Conservation (phyloP, 169 alveolate species). For the Amoebophrya sp. region DNA sequence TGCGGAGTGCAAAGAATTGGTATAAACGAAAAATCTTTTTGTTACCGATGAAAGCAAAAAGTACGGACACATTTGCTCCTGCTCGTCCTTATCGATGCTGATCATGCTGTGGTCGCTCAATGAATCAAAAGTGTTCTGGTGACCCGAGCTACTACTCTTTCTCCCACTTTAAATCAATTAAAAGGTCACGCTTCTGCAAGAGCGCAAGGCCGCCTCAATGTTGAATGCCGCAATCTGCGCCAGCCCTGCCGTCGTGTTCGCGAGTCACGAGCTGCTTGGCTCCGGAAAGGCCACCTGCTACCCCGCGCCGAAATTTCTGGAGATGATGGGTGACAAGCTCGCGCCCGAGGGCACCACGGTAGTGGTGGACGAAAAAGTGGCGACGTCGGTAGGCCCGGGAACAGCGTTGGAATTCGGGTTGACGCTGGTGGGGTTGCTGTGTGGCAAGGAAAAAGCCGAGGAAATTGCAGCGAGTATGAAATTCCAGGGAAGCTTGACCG, state of each 20-base stretch:
- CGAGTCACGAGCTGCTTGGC: slow-evolving; percentile 13
- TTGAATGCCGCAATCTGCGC: slow-evolving; percentile 34
- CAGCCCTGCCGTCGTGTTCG: slow-evolving; percentile 34
- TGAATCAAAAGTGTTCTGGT: background rate
- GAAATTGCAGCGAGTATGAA: background rate
- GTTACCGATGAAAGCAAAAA: background rate
- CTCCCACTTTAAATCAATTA: background rate
- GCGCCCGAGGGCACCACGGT: slow-evolving; percentile 22
- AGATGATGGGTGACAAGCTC: slow-evolving; percentile 18
- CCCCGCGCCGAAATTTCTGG: slow-evolving; percentile 26
- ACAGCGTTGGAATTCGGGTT: slow-evolving; percentile 34
- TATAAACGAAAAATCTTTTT: background rate
- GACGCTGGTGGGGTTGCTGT: background rate
- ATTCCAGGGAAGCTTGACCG: background rate
- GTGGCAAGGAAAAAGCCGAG: background rate
- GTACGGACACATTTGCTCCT: no score
- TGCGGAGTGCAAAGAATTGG: background rate
- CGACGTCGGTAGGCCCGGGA: slow-evolving; percentile 33
- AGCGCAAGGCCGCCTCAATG: background rate
- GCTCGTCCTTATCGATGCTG: background rate
- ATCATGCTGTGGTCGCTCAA: background rate
- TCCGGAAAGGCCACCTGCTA: slow-evolving; percentile 26
- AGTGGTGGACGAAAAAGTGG: slow-evolving; percentile 16
- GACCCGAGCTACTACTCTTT: background rate
- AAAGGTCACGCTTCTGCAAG: background rate